Evolutionary conservation across 1,139 yeast species (phyloP), one percentile per base, ranked within the genome.

Genomic region (Yamadazyma spencermartinsiae): DNA sequence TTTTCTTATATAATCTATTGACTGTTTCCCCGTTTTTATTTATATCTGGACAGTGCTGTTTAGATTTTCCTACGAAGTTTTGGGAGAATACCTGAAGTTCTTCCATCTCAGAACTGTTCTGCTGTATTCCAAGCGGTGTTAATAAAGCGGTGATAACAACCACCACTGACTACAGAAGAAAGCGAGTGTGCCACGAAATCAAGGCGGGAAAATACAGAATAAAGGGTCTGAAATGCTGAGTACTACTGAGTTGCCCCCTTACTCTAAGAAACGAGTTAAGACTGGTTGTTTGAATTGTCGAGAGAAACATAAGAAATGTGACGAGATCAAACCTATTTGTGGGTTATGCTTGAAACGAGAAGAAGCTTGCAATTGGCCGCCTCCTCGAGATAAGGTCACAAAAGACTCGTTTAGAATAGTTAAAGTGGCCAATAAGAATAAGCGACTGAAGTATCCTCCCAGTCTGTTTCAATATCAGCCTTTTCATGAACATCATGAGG

Each of bases 231-330:
- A 23, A 6, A 28, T 28, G 31, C 19, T 28, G 31, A 16, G 9
- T 12, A 28, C 12, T 9, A 16, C 9, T 5, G 20, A 10, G 10
- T 9, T 8, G 9, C 12, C 31, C 4, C 12, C 31, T 5, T 28
- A 16, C 8, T 5, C 20, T 16, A 28, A 28, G 52, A 58, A 54
- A 42, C 52, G 76, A 44, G 68, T 66, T 9, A 57, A 72, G 41
- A 70, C 74, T 1, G 76, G 76, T 1, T 71, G 76, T 50, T 51
- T 69, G 7, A 67, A 70, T 12, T 71, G 76, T 45, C 54, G 75
- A 35, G 54, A 63, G 36, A 61, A 66, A 34, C 74, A 71, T 45
- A 69, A 68, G 49, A 70, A 70, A 43, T 71, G 76, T 45, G 75
- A 69, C 46, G 76, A 70, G 39, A 44, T 46, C 19, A 65, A 67